Base-by-base conservation (phyloP, 1,284 basidiomycete species). In the Ceratobasidium papillatum region DNA sequence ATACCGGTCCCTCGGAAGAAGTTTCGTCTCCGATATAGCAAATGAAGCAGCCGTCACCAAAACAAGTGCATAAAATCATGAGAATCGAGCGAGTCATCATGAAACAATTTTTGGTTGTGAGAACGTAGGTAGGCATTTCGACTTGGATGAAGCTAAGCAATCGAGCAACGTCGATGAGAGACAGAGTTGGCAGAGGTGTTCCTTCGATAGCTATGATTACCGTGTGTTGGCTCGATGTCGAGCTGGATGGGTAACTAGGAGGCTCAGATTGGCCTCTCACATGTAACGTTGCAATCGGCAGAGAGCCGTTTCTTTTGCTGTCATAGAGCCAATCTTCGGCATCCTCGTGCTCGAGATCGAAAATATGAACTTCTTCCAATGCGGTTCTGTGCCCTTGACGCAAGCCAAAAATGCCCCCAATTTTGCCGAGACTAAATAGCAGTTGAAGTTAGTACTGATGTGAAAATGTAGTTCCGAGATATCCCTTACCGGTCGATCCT, bases 41-140 rank as follows among this genome's bases (percentile, higher is more conserved):
- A n/a, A 52, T 52, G 38, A 65, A 65, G 8, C 34, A 51, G 27
- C 47, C 45, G 9, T 65, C 63, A 30, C 63, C 63, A 36, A 65
- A 65, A 34, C 63, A 65, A 34, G 30, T 65, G 47, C 63, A 65
- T 51, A 65, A n/a, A 51, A 65, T 65, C 63, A 65, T 65, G 19
- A 65, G 63, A 65, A 65, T 65, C 17, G 63, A 65, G 27, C 63
- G 45, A 11, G 63, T 65, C 63, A 65, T 65, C 63, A 65, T 65
- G 63, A 65, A 65, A 34, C 63, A 65, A 47, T 65, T 65, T 65
- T 65, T 65, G n/a, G 63, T 65, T 19, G 63, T 65, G 63, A 65
- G 63, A 2, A 65, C 63, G 17, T 65, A 65, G 7, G 63, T 65
- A 14, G 63, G 63, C 63, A 65, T 65, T 12, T 65, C 63, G 32